phyloP scores from a whole-genome alignment of 768 basidiomycete genomes.

The Zangia roseola region DNA sequence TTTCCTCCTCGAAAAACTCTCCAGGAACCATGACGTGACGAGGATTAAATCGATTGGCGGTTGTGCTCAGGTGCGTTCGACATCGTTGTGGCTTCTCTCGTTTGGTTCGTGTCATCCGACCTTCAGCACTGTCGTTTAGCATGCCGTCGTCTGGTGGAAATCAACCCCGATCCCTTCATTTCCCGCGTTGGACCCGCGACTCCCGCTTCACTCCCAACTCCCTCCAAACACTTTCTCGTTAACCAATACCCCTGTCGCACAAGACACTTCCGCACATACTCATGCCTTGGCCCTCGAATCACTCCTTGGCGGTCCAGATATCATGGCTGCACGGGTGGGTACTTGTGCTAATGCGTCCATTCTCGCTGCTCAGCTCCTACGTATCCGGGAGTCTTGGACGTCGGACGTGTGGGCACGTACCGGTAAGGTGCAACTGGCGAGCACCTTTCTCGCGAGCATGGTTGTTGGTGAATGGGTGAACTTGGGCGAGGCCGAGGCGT shows the following conservation, averaged over 20 bases:
- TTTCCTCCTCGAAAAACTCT: slow-evolving; percentile 70
- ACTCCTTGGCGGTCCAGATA: slow-evolving; percentile 74
- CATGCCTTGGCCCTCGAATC: slow-evolving; percentile 76
- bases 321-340: slow-evolving; percentile 74
- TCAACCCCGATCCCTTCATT: slow-evolving; percentile 71
- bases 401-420: slow-evolving; percentile 78
- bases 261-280: slow-evolving; percentile 78
- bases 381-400: slow-evolving; percentile 76
- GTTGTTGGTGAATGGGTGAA: slow-evolving; percentile 69
- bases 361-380: slow-evolving; percentile 71
- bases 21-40: slow-evolving; percentile 64
- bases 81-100: background rate
- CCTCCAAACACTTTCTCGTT: slow-evolving; percentile 65
- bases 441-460: slow-evolving; percentile 69
- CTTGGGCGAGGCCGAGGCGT: slow-evolving; percentile 76
- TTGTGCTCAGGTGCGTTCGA: slow-evolving; percentile 62
- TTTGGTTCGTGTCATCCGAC: slow-evolving; percentile 7
- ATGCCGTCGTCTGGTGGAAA: slow-evolving; percentile 87
- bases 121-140: slow-evolving; percentile 30
- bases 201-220: slow-evolving; percentile 70
- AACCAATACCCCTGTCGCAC: slow-evolving; percentile 70
- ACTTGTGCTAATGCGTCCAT: slow-evolving; percentile 69
- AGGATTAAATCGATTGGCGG: slow-evolving; percentile 77
- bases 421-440: slow-evolving; percentile 75
- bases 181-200: slow-evolving; percentile 67